phyloP scores from a whole-genome alignment of 2,329 filamentous ascomycete species.

The Metarhizium brunneum region DNA sequence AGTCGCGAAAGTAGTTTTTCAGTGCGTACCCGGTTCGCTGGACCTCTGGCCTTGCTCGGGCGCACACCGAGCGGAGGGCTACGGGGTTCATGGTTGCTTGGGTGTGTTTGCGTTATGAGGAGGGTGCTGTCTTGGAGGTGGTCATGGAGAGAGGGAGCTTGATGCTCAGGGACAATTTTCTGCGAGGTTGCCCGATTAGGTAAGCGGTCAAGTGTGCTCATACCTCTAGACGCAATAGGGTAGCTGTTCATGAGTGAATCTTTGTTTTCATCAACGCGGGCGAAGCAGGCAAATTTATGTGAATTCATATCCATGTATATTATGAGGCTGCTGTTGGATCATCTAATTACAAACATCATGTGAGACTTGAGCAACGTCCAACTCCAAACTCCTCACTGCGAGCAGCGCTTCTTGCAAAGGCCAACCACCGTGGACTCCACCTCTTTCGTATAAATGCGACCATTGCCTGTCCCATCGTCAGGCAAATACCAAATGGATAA shows the following conservation, averaged over 20 bases:
- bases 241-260: too few species aligned
- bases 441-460: slow-evolving; percentile 3
- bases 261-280: background rate
- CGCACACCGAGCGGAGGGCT: slow-evolving; percentile 27
- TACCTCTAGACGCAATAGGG: too few species aligned
- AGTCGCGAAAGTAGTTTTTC: slow-evolving; percentile 16
- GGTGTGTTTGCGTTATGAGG: slow-evolving; percentile 1
- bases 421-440: background rate
- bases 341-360: background rate
- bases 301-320: background rate
- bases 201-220: background rate
- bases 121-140: background rate
- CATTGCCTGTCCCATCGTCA: background rate
- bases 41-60: slow-evolving; percentile 25
- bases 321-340: background rate
- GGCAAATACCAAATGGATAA: background rate
- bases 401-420: background rate
- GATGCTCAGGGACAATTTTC: slow-evolving; percentile 8
- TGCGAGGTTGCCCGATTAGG: background rate
- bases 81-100: slow-evolving; percentile 26
- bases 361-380: background rate
- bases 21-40: slow-evolving; percentile 21
- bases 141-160: slow-evolving; percentile 4
- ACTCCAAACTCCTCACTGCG: slow-evolving; percentile 5
- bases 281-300: background rate